Conservation (phyloP, 805 yeast species). For the Candida vaughaniae region DNA sequence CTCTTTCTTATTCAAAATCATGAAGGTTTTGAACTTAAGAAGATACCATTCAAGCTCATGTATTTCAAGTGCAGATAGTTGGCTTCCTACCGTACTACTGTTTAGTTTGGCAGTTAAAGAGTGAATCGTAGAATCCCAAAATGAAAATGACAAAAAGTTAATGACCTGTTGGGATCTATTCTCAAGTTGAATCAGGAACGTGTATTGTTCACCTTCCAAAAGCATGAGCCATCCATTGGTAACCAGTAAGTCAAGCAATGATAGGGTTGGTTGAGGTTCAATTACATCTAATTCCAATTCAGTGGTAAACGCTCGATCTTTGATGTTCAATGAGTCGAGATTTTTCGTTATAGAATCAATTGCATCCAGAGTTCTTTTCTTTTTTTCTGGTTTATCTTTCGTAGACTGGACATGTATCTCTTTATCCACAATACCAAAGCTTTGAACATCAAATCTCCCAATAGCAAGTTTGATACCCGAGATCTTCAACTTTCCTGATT, state of each 20-base stretch:
- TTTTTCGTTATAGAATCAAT: conserved; percentile 18
- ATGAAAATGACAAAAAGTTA: conserved; percentile 57
- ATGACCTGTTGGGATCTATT: conserved; percentile 60
- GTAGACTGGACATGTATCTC: conserved; percentile 17
- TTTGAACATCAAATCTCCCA: conserved; percentile 48
- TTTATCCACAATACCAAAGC: conserved; percentile 40
- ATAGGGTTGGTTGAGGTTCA: conserved; percentile 60
- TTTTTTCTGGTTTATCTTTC: neutral
- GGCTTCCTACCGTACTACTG: conserved; percentile 14
- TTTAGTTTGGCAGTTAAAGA: conserved; percentile 57
- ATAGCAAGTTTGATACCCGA: conserved; percentile 52
- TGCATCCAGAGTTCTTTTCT: neutral
- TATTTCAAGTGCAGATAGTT: conserved; percentile 57
- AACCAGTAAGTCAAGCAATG: conserved; percentile 50
- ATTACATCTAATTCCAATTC: conserved; percentile 30
- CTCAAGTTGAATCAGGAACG: conserved; percentile 49
- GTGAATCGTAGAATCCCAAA: conserved; percentile 72
- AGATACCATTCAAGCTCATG: conserved; percentile 75
- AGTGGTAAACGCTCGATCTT: conserved; percentile 14
- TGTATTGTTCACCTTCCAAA: conserved; percentile 69
- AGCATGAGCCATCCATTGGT: conserved; percentile 71
- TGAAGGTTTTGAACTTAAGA: conserved; percentile 55
- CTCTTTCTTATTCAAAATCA: conserved; percentile 47
- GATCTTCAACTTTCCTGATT: conserved; percentile 48
- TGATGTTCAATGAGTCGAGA: conserved; percentile 22